Conservation (phyloP, 192 early-diverging fungal genomes). For the Geranomyces variabilis region DNA sequence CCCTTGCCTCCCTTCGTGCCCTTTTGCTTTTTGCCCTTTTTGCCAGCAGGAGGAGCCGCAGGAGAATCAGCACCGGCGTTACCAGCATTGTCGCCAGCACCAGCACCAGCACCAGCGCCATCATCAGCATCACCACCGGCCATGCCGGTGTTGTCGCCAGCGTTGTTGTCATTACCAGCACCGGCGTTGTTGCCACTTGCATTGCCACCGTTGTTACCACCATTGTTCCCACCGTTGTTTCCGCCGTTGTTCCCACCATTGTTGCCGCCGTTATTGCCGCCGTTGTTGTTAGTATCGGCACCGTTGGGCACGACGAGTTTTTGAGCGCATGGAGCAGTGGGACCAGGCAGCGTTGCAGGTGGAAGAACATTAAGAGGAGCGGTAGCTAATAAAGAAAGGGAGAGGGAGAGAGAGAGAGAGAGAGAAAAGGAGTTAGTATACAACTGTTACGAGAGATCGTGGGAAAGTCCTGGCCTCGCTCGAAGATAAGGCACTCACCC, state of each 20-base stretch:
- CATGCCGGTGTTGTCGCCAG: background rate
- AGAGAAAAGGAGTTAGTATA: too few relatives aligned
- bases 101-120: background rate
- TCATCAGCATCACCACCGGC: background rate
- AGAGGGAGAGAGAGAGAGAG: too few relatives aligned
- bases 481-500: too few relatives aligned
- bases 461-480: too few relatives aligned
- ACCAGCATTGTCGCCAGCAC: background rate
- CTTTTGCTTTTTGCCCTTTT: background rate
- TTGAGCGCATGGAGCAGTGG: background rate
- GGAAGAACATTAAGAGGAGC: slow-evolving; percentile 29
- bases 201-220: background rate
- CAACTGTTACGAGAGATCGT: too few relatives aligned
- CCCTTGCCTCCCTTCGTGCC: background rate
- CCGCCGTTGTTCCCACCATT: background rate
- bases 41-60: background rate
- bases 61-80: background rate
- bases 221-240: background rate
- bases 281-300: slow-evolving; percentile 1
- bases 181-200: background rate
- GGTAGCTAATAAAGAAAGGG: too few relatives aligned
- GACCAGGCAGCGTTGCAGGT: slow-evolving; percentile 16
- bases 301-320: background rate
- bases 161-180: background rate
- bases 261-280: too few relatives aligned